phyloP scores from a whole-genome alignment of 495 filamentous ascomycete species.

The Penicillium robsamsonii region DNA sequence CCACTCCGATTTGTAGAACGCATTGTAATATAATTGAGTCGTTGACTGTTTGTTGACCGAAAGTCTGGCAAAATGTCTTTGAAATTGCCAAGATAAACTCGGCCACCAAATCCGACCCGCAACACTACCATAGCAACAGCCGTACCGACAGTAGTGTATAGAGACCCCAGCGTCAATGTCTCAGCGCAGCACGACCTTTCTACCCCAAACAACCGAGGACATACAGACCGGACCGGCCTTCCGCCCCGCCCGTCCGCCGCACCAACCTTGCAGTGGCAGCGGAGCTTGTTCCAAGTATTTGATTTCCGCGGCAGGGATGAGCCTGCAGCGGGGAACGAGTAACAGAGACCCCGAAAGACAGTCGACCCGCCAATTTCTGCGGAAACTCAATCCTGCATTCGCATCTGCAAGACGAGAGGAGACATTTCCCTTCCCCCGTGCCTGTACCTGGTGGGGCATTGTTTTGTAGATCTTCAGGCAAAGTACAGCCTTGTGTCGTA shows the following conservation, averaged over 20 bases:
- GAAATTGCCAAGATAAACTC: neutral
- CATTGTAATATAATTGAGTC: neutral
- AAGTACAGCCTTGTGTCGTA: neutral
- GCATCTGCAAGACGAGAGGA: neutral
- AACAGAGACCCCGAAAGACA: conserved; percentile 9
- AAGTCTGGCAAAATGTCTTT: neutral
- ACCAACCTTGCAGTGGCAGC: conserved; percentile 23
- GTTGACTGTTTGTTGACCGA: neutral
- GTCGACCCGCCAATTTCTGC: conserved; percentile 3
- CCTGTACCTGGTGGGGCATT: neutral
- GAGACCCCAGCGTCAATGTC: conserved; percentile 13
- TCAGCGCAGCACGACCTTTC: conserved; percentile 14
- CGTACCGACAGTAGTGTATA: neutral
- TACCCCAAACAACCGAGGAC: neutral
- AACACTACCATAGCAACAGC: conserved; percentile 10
- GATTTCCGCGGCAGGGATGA: conserved; percentile 4
- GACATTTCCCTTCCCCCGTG: neutral
- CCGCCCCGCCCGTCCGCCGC: conserved; percentile 12
- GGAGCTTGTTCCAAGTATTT: conserved; percentile 8
- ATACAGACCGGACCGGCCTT: conserved; percentile 18
- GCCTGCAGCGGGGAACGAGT: conserved; percentile 20
- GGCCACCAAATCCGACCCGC: neutral
- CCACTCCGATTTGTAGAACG: neutral
- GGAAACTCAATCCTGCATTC: neutral
- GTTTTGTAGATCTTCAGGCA: conserved; percentile 1